Conservation (phyloP, 495 filamentous ascomycete species). For the Geoglossum glabrum region DNA sequence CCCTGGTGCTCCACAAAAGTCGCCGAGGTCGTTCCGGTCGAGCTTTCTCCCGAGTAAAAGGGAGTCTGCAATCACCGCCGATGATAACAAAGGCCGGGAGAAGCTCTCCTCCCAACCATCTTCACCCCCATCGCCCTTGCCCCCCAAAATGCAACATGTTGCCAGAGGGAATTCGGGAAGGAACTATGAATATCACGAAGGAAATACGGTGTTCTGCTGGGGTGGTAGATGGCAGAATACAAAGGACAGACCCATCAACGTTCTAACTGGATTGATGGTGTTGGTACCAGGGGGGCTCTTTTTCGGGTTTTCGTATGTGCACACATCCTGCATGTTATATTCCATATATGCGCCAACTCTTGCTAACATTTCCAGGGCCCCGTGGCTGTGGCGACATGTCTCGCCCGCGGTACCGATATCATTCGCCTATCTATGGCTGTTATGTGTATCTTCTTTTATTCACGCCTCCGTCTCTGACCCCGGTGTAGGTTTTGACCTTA, state of each 20-base stretch:
- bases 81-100: conserved; percentile 33
- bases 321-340: neutral
- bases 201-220: conserved; percentile 77
- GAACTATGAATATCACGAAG: conserved; percentile 81
- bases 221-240: conserved; percentile 78
- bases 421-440: conserved; percentile 74
- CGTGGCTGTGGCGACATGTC: conserved; percentile 78
- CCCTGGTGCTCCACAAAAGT: conserved; percentile 37
- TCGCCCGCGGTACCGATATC: conserved; percentile 82
- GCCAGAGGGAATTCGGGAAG: conserved; percentile 31
- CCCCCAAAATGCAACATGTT: conserved; percentile 15
- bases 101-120: conserved; percentile 58
- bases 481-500: conserved; percentile 42
- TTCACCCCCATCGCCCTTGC: conserved; percentile 31
- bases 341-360: neutral
- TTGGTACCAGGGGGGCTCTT: conserved; percentile 62
- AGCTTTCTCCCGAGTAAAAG: conserved; percentile 36
- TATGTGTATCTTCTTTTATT: conserved; percentile 81
- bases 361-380: conserved; percentile 28
- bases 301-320: conserved; percentile 61
- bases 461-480: conserved; percentile 84
- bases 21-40: conserved; percentile 52
- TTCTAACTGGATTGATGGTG: conserved; percentile 63
- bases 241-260: conserved; percentile 73
- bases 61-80: conserved; percentile 24